Evolutionary conservation across 2,329 filamentous ascomycete genomes (phyloP).

Genomic region (Paramyrothecium roridum): DNA sequence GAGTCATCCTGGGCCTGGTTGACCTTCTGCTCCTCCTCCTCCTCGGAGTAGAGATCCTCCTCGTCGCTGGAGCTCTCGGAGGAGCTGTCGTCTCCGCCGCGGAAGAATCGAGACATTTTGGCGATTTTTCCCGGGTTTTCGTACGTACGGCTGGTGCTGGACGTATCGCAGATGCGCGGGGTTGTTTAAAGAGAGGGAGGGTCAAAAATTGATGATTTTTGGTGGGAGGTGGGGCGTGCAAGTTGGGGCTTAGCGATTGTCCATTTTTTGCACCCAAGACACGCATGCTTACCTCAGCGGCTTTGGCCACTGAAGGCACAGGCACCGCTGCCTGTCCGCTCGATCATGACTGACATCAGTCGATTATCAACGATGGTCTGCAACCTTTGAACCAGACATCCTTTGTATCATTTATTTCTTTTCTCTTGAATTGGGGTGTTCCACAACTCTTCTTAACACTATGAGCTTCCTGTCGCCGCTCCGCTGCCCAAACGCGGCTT

Average conservation of each 20-base stretch:
- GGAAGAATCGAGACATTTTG: slow-evolving; percentile 96
- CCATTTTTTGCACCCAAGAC: slow-evolving; percentile 9
- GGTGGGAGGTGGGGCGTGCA: slow-evolving; percentile 37
- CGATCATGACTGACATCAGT: slow-evolving; percentile 8
- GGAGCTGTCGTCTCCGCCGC: slow-evolving; percentile 86
- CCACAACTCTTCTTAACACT: too few species aligned
- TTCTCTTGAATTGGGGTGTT: too few species aligned
- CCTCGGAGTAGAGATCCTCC: slow-evolving; percentile 80
- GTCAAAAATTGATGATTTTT: slow-evolving; percentile 39
- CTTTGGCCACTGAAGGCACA: neutral
- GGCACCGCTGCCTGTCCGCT: neutral
- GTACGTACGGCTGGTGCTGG: slow-evolving; percentile 12
- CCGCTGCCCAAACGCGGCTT: slow-evolving; percentile 35
- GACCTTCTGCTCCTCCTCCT: slow-evolving; percentile 42
- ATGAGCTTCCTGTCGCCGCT: slow-evolving; percentile 24
- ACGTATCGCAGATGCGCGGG: slow-evolving; percentile 32
- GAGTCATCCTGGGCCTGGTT: slow-evolving; percentile 35
- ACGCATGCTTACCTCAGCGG: slow-evolving; percentile 11
- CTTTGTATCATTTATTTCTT: neutral
- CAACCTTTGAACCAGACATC: slow-evolving; percentile 11
- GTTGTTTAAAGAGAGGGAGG: slow-evolving; percentile 28
- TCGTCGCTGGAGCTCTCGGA: slow-evolving; percentile 94
- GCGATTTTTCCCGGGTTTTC: slow-evolving; percentile 18
- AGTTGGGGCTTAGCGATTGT: slow-evolving; percentile 34
- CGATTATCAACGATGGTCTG: slow-evolving; percentile 16